Percentiles rank a stretch among this genome's conserved stretches.
phyloP scores from a whole-genome alignment of 257 asterid genomes.

The Plantago ovata region DNA sequence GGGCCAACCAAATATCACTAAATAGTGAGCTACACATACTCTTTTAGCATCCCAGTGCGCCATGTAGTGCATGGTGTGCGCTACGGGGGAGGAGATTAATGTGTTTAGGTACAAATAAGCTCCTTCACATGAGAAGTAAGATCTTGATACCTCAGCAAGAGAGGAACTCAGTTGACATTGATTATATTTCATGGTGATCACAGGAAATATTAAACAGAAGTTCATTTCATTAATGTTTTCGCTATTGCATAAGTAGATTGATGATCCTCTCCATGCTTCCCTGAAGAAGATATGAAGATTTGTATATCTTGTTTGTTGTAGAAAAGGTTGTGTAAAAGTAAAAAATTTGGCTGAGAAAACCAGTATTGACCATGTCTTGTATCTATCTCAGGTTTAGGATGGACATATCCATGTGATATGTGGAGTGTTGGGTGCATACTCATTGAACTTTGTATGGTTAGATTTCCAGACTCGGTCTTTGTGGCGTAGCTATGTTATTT shows the following conservation, averaged over 20 bases:
- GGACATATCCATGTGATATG: slow-evolving; percentile 53
- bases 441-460: slow-evolving; percentile 50
- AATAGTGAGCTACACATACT: too few species aligned
- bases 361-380: background rate
- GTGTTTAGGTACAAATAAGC: too few species aligned
- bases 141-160: too few species aligned
- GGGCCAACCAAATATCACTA: too few species aligned
- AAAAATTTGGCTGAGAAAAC: slow-evolving; percentile 1
- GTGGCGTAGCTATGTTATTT: slow-evolving; percentile 3
- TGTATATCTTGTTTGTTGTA: background rate
- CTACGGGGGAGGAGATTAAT: too few species aligned
- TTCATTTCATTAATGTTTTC: background rate
- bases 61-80: too few species aligned
- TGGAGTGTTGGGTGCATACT: slow-evolving; percentile 60
- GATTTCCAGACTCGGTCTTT: slow-evolving; percentile 19
- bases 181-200: too few species aligned
- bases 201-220: too few species aligned
- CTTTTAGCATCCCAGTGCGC: too few species aligned
- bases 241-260: background rate
- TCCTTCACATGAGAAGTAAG: too few species aligned
- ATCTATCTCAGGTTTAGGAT: slow-evolving; percentile 46
- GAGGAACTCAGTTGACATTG: too few species aligned
- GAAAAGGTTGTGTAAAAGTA: background rate
- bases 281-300: background rate
- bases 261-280: background rate